phyloP scores from a whole-genome alignment of 371 early-diverging fungal species.

The Zychaea mexicana region DNA sequence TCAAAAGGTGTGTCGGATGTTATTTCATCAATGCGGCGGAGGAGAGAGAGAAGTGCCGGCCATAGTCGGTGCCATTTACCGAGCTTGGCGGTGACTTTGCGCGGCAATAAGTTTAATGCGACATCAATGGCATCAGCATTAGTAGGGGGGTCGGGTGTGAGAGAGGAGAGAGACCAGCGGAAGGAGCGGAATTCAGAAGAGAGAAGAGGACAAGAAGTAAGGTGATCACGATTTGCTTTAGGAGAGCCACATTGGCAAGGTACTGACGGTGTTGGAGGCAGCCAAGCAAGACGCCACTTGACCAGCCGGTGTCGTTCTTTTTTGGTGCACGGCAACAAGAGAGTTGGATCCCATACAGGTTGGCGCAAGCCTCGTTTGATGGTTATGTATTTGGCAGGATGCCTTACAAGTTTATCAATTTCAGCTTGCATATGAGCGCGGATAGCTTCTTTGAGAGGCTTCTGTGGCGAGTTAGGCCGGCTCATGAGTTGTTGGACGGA shows the following conservation, averaged over 20 bases:
- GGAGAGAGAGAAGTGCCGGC: constrained; percentile 1
- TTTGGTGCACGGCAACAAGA: background rate
- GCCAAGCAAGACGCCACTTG: background rate
- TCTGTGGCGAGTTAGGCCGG: too few species aligned
- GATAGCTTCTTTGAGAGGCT: too few species aligned
- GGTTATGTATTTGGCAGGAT: too few species aligned
- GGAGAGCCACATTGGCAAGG: background rate
- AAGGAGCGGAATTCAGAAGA: background rate
- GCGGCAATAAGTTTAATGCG: background rate
- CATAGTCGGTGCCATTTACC: background rate
- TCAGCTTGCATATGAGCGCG: too few species aligned
- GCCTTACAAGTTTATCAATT: too few species aligned
- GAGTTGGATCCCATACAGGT: background rate
- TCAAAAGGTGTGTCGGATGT: background rate
- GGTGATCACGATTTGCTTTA: background rate
- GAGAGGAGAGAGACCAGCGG: background rate
- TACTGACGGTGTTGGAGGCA: background rate
- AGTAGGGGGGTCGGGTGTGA: too few species aligned
- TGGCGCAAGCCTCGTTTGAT: too few species aligned
- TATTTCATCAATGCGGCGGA: background rate
- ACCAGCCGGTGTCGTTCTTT: background rate
- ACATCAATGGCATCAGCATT: background rate
- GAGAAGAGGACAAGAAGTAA: background rate
- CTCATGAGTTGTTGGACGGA: too few species aligned
- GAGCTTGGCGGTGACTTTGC: background rate